Evolutionary conservation across 148 eudicot genomes (phyloP).

Genomic region (Euryodendron excelsum): DNA sequence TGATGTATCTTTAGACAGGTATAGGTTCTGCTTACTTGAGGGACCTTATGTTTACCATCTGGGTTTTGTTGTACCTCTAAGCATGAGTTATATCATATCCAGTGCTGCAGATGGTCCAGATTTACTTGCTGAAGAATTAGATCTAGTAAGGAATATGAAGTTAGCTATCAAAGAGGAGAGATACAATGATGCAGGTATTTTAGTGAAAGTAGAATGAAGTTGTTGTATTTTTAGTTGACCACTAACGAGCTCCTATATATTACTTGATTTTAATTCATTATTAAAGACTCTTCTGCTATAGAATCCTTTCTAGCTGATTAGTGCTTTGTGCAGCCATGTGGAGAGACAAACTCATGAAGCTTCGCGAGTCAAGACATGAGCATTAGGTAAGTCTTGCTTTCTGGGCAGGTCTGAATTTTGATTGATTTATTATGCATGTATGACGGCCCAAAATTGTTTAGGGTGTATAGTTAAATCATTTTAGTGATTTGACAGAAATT

Average conservation of each 20-base stretch:
- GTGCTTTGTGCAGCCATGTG: constrained; percentile 53
- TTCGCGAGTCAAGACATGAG: constrained; percentile 25
- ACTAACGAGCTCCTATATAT: background rate
- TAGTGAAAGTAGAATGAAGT: background rate
- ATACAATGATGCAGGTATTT: constrained; percentile 73
- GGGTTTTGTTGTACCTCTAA: constrained; percentile 15
- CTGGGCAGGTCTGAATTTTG: background rate
- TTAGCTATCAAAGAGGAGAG: constrained; percentile 70
- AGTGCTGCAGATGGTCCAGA: constrained; percentile 79
- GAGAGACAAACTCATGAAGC: constrained; percentile 60
- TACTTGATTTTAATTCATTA: background rate
- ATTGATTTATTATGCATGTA: background rate
- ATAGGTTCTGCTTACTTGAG: background rate
- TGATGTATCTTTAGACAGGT: constrained; percentile 78
- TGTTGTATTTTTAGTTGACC: background rate
- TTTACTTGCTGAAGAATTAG: constrained; percentile 54
- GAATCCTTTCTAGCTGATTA: background rate
- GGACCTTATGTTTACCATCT: background rate
- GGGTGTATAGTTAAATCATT: background rate
- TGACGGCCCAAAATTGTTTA: background rate
- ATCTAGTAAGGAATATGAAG: constrained; percentile 50
- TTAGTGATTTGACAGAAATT: background rate
- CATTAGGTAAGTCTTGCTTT: constrained; percentile 2
- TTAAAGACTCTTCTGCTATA: background rate
- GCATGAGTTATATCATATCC: constrained; percentile 13